Conservation (phyloP, 2,329 filamentous ascomycete species). For the Ustulina deusta region DNA sequence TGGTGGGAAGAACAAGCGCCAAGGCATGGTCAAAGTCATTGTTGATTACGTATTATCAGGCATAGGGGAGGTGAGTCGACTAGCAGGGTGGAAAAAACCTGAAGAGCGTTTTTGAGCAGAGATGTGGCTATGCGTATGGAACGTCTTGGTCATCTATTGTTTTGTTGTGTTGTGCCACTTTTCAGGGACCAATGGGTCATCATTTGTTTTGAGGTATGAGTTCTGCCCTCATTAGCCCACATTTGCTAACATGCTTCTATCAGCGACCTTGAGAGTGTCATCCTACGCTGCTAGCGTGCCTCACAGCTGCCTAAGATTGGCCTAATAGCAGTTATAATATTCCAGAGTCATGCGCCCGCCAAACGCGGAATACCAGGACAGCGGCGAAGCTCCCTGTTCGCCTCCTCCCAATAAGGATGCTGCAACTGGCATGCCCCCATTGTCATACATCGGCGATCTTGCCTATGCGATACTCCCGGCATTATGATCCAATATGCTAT, state of each 20-base stretch:
- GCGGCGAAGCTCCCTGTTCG: neutral
- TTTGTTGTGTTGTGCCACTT: slow-evolving; percentile 13
- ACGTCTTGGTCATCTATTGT: slow-evolving; percentile 26
- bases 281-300: slow-evolving; percentile 7
- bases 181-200: neutral
- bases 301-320: neutral
- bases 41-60: slow-evolving; percentile 68
- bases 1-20: slow-evolving; percentile 64
- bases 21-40: slow-evolving; percentile 75
- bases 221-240: neutral
- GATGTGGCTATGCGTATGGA: slow-evolving; percentile 16
- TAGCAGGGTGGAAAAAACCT: slow-evolving; percentile 57
- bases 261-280: neutral
- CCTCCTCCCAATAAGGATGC: neutral
- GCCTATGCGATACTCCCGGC: neutral
- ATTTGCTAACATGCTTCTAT: slow-evolving; percentile 7
- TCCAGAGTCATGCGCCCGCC: neutral
- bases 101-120: slow-evolving; percentile 53
- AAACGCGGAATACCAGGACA: neutral
- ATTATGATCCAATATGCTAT: neutral
- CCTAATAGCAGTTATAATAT: neutral
- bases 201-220: slow-evolving; percentile 23
- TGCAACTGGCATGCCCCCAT: neutral
- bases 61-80: slow-evolving; percentile 60
- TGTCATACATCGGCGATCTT: neutral